phyloP scores from a whole-genome alignment of 2,329 filamentous ascomycete genomes.

The Colletotrichum godetiae region DNA sequence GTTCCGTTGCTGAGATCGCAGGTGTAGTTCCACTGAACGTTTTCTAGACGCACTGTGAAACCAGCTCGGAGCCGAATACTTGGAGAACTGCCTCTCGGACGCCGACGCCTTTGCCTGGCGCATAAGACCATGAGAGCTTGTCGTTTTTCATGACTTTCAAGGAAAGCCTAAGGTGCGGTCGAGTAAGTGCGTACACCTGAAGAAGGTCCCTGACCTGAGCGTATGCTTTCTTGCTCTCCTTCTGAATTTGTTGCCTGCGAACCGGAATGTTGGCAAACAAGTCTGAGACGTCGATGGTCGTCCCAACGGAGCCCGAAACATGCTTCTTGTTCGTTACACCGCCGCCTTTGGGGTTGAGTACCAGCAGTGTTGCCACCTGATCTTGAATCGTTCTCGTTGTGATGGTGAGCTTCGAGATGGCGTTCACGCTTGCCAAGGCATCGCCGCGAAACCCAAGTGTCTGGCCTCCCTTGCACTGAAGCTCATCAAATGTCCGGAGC shows the following conservation, averaged over 20 bases:
- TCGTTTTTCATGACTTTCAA: conserved; percentile 68
- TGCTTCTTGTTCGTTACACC: conserved; percentile 51
- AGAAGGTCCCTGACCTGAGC: conserved; percentile 69
- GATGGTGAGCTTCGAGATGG: conserved; percentile 68
- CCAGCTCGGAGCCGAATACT: conserved; percentile 68
- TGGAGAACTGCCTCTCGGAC: conserved; percentile 71
- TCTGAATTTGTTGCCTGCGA: conserved; percentile 67
- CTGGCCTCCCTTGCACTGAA: conserved; percentile 64
- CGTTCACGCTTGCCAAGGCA: conserved; percentile 74
- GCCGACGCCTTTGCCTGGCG: conserved; percentile 61
- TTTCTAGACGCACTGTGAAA: conserved; percentile 63
- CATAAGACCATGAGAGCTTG: conserved; percentile 70
- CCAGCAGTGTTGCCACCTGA: conserved; percentile 63
- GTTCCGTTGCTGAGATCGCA: background rate
- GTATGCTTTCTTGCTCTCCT: conserved; percentile 67
- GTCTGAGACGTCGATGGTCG: conserved; percentile 70
- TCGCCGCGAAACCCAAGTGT: conserved; percentile 83
- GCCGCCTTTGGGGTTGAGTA: conserved; percentile 53
- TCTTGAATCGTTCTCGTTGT: conserved; percentile 74
- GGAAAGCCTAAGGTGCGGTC: conserved; percentile 70
- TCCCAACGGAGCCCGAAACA: conserved; percentile 71
- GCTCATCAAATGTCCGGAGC: conserved; percentile 71
- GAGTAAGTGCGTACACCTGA: conserved; percentile 73
- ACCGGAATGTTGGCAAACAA: conserved; percentile 74
- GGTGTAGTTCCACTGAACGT: conserved; percentile 26